Conservation (phyloP, 225 moss, liverwort and hornwort species). For the Polytrichum commune region DNA sequence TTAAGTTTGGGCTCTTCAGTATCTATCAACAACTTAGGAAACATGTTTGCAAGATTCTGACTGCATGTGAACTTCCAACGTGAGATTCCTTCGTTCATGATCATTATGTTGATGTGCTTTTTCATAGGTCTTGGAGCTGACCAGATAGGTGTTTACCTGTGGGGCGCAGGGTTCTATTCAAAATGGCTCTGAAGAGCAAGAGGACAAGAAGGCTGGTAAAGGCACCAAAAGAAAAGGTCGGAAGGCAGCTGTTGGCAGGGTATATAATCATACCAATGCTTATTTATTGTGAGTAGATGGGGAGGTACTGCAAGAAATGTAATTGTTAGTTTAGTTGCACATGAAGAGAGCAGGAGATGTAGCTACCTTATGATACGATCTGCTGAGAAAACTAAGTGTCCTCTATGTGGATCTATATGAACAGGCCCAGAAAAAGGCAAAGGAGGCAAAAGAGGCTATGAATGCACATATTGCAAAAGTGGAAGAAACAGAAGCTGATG, state of each 20-base stretch:
- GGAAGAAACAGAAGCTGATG: conserved; percentile 38
- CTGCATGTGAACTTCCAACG: too few relatives aligned
- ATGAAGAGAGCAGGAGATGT: too few relatives aligned
- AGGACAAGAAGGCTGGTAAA: conserved; percentile 18
- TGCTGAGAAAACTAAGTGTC: too few relatives aligned
- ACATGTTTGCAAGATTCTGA: too few relatives aligned
- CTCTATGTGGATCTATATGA: neutral
- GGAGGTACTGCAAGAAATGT: too few relatives aligned
- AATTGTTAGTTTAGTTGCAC: too few relatives aligned
- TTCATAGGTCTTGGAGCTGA: neutral
- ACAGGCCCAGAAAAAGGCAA: conserved; percentile 40
- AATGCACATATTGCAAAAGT: conserved; percentile 40
- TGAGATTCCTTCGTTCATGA: too few relatives aligned
- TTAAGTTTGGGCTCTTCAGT: too few relatives aligned
- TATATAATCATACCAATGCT: neutral
- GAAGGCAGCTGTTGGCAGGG: conserved; percentile 37
- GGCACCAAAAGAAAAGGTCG: conserved; percentile 45
- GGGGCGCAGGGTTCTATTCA: conserved; percentile 29
- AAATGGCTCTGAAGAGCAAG: conserved; percentile 12
- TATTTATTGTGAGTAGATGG: too few relatives aligned
- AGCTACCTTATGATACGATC: too few relatives aligned
- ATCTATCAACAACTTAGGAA: too few relatives aligned
- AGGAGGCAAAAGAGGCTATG: conserved; percentile 56
- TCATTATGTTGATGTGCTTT: neutral
- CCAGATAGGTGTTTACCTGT: neutral